Evolutionary conservation across 805 yeast genomes (phyloP), one percentile per base, ranked within the genome.

Genomic region (Cyberlindnera galapagoensis): DNA sequence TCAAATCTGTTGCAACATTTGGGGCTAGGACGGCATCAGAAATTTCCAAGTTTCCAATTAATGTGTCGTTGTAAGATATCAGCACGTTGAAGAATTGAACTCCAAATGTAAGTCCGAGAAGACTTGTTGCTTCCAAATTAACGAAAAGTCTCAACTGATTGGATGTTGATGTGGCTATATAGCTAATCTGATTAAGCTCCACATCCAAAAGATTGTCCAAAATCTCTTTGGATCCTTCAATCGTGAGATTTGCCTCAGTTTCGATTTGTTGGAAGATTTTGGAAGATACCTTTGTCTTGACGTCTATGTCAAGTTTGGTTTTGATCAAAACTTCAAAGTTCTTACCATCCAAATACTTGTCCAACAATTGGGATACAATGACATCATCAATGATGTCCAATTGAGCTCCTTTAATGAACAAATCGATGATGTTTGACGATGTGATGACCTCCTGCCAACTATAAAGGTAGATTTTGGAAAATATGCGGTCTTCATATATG

Each of bases 101-200:
- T 3, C 45, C 51, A 11, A 57, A 24, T 2, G 56, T 47, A 7
- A 46, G 30, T 13, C 41, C 41, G 15, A 60, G 41, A 1, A 69
- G 67, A 39, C 65, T 68, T 9, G 33, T 21, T 3, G 67, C 21
- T 12, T 50, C 53, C 5, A 60, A 20, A 24, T 55, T 62, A 19
- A 59, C 47, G 25, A 54, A 26, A 5, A 69, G 30, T 5, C 47
- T 39, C 10, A 62, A 35, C 3, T 40, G 42, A 0, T 43, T 36
- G 1, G 33, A 22, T 8, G 47, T 40, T 1, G 71, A 55, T 3
- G 53, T 51, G 5, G 25, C 11, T 10, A 60, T 31, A n/a, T 60
- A 47, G 5, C 36, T 21, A 10, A 62, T 34, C 1, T 42, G 36
- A 15, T 35, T 14, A 14, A 47, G 30, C 3, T 16, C 24, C 5